Evolutionary conservation across 139 green algal genomes (phyloP).

Genomic region (Chlamydomonas asymmetrica): DNA sequence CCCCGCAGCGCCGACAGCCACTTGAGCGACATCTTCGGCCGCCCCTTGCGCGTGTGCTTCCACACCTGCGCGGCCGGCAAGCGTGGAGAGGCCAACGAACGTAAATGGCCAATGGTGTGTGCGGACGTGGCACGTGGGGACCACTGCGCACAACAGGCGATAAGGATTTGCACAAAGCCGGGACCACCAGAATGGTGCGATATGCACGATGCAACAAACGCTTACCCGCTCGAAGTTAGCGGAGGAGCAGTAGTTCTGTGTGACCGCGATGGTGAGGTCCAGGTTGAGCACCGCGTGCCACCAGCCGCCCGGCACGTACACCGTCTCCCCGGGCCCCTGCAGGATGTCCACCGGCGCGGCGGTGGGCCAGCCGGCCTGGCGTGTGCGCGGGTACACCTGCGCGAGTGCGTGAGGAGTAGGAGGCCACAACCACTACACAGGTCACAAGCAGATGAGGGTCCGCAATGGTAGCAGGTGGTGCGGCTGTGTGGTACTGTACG

Average conservation of each 20-base stretch:
- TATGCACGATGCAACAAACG: too few species aligned
- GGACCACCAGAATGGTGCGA: too few species aligned
- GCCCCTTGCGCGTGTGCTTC: constrained; percentile 58
- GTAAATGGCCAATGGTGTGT: too few species aligned
- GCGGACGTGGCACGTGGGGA: too few species aligned
- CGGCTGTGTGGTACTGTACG: too few species aligned
- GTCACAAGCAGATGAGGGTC: too few species aligned
- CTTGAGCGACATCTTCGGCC: constrained; percentile 76
- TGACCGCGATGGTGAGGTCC: constrained; percentile 76
- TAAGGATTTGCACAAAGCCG: too few species aligned
- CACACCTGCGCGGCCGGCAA: constrained; percentile 47
- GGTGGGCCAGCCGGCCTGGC: constrained; percentile 55
- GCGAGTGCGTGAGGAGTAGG: too few species aligned
- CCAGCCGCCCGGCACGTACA: constrained; percentile 80
- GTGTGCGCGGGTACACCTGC: constrained; percentile 60
- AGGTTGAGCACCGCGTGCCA: constrained; percentile 83
- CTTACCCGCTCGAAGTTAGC: constrained; percentile 68
- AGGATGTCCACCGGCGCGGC: constrained; percentile 61
- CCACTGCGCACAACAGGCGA: too few species aligned
- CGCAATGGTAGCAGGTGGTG: too few species aligned
- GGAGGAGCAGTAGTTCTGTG: constrained; percentile 72
- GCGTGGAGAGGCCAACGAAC: too few species aligned
- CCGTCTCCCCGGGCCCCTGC: constrained; percentile 72
- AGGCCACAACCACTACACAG: too few species aligned
- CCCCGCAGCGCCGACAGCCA: constrained; percentile 62